Conservation (phyloP, 208 protist species). For the Trypanosoma rangeli region DNA sequence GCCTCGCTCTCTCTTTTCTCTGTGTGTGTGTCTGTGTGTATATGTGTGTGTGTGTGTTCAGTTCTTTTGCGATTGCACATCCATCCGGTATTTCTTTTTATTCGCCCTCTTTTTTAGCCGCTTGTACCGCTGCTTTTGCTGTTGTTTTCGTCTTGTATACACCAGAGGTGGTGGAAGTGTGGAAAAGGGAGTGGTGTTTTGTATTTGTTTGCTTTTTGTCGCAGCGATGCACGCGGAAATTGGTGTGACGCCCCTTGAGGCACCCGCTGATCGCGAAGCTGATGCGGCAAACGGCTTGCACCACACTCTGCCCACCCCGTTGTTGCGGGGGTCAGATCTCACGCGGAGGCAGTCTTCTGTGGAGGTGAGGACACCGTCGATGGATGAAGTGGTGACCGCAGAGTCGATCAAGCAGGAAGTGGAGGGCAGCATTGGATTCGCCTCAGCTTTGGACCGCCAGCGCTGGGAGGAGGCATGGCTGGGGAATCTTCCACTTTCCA, state of each 20-base stretch:
- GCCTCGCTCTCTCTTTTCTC: constrained; percentile 5
- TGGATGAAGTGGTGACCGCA: not conserved
- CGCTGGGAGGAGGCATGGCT: constrained; percentile 18
- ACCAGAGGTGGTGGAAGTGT: too few relatives aligned
- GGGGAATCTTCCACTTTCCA: constrained; percentile 2
- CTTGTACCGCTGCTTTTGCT: too few relatives aligned
- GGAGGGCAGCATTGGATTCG: not conserved
- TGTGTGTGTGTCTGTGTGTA: not conserved
- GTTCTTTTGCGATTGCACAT: not conserved
- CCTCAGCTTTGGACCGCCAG: not conserved
- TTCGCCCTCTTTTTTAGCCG: too few relatives aligned
- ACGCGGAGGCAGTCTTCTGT: not conserved
- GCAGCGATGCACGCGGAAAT: not conserved
- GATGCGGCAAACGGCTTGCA: not conserved
- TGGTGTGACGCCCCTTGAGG: not conserved
- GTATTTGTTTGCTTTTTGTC: too few relatives aligned
- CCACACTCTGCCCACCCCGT: not conserved
- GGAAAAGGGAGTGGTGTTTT: not conserved
- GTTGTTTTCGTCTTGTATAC: too few relatives aligned
- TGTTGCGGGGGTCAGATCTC: not conserved
- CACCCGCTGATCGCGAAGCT: not conserved
- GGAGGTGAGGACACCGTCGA: not conserved
- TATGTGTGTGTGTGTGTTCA: too few relatives aligned
- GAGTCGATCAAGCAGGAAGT: constrained; percentile 1
- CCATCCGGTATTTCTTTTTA: too few relatives aligned